These are phyloP conservation scores for Hanseniaspora gamundiae DNA, from an alignment of 1,139 yeast species.

Conservation along the genomic window DNA sequence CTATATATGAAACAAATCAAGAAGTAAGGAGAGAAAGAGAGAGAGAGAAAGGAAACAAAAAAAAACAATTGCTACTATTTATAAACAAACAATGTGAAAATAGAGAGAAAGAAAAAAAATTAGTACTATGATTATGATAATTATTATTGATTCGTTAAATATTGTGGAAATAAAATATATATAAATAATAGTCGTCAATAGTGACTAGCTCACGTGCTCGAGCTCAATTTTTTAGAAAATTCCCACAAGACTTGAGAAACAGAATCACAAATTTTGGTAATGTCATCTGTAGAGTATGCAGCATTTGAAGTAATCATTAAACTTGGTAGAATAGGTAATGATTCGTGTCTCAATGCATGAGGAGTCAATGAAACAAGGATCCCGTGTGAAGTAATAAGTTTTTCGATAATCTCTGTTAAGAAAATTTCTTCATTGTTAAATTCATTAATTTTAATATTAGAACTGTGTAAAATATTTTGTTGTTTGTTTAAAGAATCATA, in stretches of 20 bases:
- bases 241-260: slow-evolving; percentile 9
- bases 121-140: no score
- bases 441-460: slow-evolving; percentile 25
- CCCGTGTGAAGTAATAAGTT: slow-evolving; percentile 35
- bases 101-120: no score
- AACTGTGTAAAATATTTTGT: slow-evolving; percentile 21
- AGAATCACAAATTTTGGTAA: slow-evolving; percentile 26
- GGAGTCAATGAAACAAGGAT: slow-evolving; percentile 62
- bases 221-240: not conserved
- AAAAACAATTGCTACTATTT: no score
- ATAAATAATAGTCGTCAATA: no score
- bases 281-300: slow-evolving; percentile 43
- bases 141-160: no score
- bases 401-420: slow-evolving; percentile 52
- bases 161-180: no score
- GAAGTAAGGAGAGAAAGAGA: no score
- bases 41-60: no score
- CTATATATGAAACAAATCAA: no score
- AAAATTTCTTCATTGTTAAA: slow-evolving; percentile 51
- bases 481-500: slow-evolving; percentile 17
- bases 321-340: slow-evolving; percentile 65
- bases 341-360: slow-evolving; percentile 59
- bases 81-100: no score
- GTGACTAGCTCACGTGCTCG: no score
- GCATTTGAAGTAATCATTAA: slow-evolving; percentile 49